These are phyloP conservation scores for Podaxis sp. DNA, from an alignment of 768 basidiomycete species.

Conservation along the genomic window DNA sequence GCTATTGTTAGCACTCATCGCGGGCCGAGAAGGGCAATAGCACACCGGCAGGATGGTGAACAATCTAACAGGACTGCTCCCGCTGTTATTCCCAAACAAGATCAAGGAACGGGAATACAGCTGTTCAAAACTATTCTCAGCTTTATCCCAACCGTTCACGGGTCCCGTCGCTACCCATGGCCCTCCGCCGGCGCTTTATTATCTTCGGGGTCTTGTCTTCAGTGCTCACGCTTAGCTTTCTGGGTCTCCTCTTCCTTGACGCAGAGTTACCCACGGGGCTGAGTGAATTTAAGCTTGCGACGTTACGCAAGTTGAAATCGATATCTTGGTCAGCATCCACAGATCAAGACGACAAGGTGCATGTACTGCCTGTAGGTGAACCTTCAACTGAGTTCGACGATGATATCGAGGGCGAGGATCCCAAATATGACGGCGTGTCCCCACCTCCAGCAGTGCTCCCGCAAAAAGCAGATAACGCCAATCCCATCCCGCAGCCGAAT, in stretches of 20 bases:
- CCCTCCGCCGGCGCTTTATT: neutral
- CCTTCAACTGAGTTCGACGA: neutral
- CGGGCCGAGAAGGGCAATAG: neutral
- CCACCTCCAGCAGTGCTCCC: neutral
- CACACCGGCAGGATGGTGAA: neutral
- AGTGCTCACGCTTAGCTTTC: neutral
- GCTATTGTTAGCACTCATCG: neutral
- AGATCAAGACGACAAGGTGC: neutral
- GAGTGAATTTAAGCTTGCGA: neutral
- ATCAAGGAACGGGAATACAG: neutral
- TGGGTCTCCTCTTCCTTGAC: constrained; percentile 4
- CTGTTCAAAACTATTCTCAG: neutral
- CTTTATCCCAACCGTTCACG: neutral
- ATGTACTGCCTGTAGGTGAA: neutral
- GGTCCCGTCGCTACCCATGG: neutral
- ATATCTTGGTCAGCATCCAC: neutral
- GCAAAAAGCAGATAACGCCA: neutral
- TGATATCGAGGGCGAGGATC: neutral
- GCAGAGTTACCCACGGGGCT: neutral
- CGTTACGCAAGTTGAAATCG: neutral
- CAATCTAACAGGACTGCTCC: neutral
- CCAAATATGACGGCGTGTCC: neutral
- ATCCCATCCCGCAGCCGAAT: neutral
- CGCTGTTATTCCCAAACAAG: neutral
- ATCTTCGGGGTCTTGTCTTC: neutral